Evolutionary conservation across 805 yeast species (phyloP).

Genomic region (Dipodascopsis tothii): DNA sequence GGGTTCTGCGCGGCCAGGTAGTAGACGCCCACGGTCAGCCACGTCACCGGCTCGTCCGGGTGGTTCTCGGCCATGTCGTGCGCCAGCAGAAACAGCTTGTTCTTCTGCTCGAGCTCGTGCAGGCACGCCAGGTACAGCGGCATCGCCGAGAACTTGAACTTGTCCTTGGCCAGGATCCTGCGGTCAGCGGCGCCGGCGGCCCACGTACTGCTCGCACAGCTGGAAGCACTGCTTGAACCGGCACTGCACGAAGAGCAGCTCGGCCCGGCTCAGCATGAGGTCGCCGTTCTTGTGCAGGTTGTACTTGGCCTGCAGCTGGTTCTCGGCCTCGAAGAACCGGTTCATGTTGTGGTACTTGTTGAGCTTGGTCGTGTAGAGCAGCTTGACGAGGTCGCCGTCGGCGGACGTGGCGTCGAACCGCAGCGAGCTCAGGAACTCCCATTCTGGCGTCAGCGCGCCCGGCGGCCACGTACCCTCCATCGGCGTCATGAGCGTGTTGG

Average conservation of each 20-base stretch:
- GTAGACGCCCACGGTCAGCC: conserved; percentile 89
- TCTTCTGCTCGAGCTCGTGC: conserved; percentile 75
- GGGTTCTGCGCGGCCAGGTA: conserved; percentile 67
- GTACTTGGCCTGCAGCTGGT: conserved; percentile 61
- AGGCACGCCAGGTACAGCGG: conserved; percentile 79
- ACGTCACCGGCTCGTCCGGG: conserved; percentile 74
- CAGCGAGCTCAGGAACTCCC: conserved; percentile 62
- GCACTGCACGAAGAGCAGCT: conserved; percentile 64
- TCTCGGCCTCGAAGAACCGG: conserved; percentile 57
- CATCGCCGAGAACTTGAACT: conserved; percentile 59
- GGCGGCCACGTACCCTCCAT: conserved; percentile 40
- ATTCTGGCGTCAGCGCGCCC: conserved; percentile 38
- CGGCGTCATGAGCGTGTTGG: conserved; percentile 70
- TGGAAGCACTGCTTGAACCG: conserved; percentile 67
- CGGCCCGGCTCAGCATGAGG: conserved; percentile 60
- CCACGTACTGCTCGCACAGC: conserved; percentile 51
- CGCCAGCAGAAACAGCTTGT: conserved; percentile 69
- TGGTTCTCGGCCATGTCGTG: conserved; percentile 80
- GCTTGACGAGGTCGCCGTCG: conserved; percentile 70
- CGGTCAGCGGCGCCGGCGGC: not conserved
- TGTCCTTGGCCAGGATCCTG: conserved; percentile 42
- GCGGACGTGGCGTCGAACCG: conserved; percentile 65
- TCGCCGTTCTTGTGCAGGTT: conserved; percentile 64
- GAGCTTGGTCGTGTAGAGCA: conserved; percentile 66
- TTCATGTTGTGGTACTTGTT: conserved; percentile 58